Conservation (phyloP, 73 alveolate species). For the Paramecium tetraurelia region DNA sequence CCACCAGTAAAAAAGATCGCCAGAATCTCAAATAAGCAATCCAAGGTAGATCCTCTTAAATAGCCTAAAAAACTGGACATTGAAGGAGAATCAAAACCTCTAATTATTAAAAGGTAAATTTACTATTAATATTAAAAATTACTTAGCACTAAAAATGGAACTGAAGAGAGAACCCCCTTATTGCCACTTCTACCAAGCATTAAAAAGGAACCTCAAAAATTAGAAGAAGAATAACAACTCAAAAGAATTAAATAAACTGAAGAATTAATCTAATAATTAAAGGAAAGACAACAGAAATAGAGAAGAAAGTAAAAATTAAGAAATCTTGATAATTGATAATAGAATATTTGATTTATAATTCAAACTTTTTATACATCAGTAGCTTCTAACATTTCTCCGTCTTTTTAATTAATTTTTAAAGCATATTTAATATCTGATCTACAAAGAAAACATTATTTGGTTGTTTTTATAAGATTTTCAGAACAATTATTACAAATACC, state of each 20-base stretch:
- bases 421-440: conserved; percentile 7
- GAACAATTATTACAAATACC: conserved; percentile 32
- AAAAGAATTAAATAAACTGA: conserved; percentile 38
- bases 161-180: background rate
- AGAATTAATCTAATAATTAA: conserved; percentile 40
- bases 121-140: background rate
- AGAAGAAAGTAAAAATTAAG: conserved; percentile 34
- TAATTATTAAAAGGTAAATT: background rate
- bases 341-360: background rate
- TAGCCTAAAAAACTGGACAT: background rate
- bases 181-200: conserved; percentile 19
- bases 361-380: conserved; percentile 17
- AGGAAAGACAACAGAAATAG: background rate
- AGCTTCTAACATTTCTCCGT: background rate
- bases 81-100: conserved; percentile 26
- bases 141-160: background rate
- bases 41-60: background rate
- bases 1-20: background rate
- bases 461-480: background rate
- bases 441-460: conserved; percentile 2
- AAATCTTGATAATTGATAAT: conserved; percentile 35
- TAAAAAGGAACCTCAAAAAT: background rate
- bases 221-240: background rate
- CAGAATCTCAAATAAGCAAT: background rate
- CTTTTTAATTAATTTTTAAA: background rate